These are phyloP conservation scores for Rosellinia necatrix DNA, from an alignment of 2,329 filamentous ascomycete genomes.

Conservation along the genomic window DNA sequence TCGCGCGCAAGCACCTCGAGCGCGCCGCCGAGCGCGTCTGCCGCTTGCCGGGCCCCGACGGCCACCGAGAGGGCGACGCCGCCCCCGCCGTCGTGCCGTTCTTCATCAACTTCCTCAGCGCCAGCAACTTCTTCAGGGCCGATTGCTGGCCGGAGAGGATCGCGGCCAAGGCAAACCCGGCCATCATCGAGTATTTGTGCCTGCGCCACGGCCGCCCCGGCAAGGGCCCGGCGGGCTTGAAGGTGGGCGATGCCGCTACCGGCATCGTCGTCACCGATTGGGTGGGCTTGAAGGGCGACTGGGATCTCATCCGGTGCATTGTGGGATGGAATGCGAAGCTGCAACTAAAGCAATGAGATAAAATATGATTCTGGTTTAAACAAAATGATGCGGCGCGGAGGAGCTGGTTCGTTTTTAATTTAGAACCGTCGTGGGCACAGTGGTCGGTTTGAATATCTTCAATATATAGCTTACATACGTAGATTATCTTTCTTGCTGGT, in stretches of 20 bases:
- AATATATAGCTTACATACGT: too few relatives aligned
- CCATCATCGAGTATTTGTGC: constrained; percentile 67
- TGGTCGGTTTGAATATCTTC: too few relatives aligned
- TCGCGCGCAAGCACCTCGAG: constrained; percentile 75
- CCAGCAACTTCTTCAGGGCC: constrained; percentile 91
- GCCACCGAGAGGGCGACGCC: constrained; percentile 32
- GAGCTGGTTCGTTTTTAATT: too few relatives aligned
- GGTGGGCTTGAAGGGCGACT: constrained; percentile 85
- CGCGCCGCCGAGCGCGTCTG: constrained; percentile 63
- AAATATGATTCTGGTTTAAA: neutral
- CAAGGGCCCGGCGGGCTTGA: constrained; percentile 54
- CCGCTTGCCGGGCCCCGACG: constrained; percentile 47
- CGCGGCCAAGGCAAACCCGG: constrained; percentile 84
- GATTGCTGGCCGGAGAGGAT: constrained; percentile 94
- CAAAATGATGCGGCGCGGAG: neutral
- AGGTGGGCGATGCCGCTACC: constrained; percentile 73
- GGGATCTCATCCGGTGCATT: constrained; percentile 86
- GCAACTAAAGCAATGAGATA: constrained; percentile 50
- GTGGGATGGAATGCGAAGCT: constrained; percentile 86
- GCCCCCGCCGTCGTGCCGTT: constrained; percentile 67
- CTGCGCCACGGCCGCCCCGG: constrained; percentile 57
- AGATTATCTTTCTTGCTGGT: too few relatives aligned
- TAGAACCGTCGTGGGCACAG: too few relatives aligned
- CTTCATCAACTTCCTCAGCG: constrained; percentile 88
- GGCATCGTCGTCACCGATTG: constrained; percentile 93